These are phyloP conservation scores for Verticillium longisporum DNA, from an alignment of 2,329 filamentous ascomycete genomes.

Conservation along the genomic window DNA sequence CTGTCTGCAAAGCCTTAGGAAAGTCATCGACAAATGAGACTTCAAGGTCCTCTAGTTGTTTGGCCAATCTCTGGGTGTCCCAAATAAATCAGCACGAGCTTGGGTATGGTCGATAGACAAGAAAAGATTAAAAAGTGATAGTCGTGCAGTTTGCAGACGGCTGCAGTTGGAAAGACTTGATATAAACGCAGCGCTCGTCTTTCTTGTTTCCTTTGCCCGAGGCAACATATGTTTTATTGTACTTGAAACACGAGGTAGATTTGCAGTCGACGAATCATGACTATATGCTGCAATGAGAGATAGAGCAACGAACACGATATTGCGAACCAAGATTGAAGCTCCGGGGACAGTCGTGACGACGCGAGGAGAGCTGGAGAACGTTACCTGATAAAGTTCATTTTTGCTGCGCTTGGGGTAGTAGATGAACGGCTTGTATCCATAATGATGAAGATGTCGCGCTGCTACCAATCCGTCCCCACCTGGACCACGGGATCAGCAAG, in stretches of 20 bases:
- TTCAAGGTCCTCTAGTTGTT: conserved; percentile 75
- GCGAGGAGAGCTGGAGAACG: conserved; percentile 10
- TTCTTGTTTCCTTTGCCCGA: not conserved
- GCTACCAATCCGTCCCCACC: conserved; percentile 93
- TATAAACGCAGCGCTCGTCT: conserved; percentile 1
- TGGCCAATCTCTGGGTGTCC: conserved; percentile 60
- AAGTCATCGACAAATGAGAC: conserved; percentile 85
- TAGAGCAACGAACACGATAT: not conserved
- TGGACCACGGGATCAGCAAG: conserved; percentile 23
- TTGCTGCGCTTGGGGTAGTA: conserved; percentile 93
- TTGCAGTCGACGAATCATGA: not conserved
- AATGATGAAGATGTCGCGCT: conserved; percentile 84
- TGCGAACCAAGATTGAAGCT: not conserved
- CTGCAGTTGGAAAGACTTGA: not conserved
- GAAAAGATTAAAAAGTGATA: not conserved
- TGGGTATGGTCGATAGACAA: not conserved
- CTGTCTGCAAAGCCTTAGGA: conserved; percentile 51
- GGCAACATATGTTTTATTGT: too few relatives aligned
- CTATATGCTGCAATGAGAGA: not conserved
- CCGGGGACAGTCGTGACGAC: not conserved
- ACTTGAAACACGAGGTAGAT: not conserved
- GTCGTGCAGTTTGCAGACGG: not conserved
- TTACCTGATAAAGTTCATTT: conserved; percentile 80
- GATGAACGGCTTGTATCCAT: conserved; percentile 80
- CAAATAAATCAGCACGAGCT: not conserved